Conservation (phyloP, 768 basidiomycete genomes). For the Sarcomyxa edulis region DNA sequence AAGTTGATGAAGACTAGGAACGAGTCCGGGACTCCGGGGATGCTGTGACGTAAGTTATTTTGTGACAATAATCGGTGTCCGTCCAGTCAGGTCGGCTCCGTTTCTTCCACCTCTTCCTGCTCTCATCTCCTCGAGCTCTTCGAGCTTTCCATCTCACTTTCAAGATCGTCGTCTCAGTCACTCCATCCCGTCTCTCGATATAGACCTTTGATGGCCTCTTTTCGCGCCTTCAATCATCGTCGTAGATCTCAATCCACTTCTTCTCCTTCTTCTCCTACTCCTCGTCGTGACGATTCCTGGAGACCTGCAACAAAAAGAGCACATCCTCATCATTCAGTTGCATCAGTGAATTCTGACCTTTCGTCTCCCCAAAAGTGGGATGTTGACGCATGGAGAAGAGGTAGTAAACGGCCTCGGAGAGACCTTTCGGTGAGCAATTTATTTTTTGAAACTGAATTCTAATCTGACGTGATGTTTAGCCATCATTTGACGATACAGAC, state of each 20-base stretch:
- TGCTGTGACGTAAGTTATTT: too few species aligned
- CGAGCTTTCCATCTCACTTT: too few species aligned
- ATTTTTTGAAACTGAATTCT: background rate
- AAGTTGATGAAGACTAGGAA: too few species aligned
- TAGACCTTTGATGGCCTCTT: conserved; percentile 23
- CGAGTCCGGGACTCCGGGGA: background rate
- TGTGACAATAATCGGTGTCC: too few species aligned
- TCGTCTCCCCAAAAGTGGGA: conserved; percentile 42
- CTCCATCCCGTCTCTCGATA: background rate
- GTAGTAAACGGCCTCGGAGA: conserved; percentile 50
- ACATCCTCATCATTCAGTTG: conserved; percentile 31
- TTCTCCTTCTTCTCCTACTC: conserved; percentile 23
- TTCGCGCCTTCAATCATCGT: conserved; percentile 31
- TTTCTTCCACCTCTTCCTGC: too few species aligned
- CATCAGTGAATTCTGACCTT: conserved; percentile 25
- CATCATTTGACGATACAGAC: background rate
- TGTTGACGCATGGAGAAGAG: conserved; percentile 46
- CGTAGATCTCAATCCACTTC: conserved; percentile 52
- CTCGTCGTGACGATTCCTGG: conserved; percentile 29
- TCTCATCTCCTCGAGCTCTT: too few species aligned
- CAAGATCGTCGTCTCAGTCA: too few species aligned
- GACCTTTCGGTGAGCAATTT: conserved; percentile 37
- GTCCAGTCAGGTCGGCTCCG: too few species aligned
- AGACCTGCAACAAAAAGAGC: conserved; percentile 45
- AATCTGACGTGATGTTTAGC: conserved; percentile 1